Evolutionary conservation across 164 flowering plant species (phyloP).

Genomic region (Echeveria elegans): DNA sequence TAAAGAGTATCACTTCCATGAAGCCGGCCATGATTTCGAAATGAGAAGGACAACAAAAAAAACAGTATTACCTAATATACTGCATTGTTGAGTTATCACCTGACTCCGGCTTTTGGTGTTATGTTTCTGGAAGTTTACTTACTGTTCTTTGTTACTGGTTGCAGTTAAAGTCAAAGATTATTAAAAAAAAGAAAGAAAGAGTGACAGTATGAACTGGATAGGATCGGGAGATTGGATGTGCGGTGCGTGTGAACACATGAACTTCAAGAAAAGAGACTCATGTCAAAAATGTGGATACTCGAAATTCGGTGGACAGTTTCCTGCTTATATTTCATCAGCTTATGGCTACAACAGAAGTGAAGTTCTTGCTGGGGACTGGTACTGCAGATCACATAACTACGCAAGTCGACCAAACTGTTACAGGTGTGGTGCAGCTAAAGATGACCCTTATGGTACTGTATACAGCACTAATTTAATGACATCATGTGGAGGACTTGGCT

Average conservation of each 20-base stretch:
- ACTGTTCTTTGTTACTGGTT: not conserved
- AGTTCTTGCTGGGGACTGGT: slow-evolving; percentile 63
- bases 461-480: slow-evolving; percentile 15
- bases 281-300: slow-evolving; percentile 52
- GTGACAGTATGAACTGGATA: slow-evolving; percentile 34
- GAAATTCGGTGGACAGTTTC: slow-evolving; percentile 34
- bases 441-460: not conserved
- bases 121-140: not conserved
- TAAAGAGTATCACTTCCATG: too few species aligned
- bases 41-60: too few species aligned
- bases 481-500: slow-evolving; percentile 15
- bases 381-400: slow-evolving; percentile 60
- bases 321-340: slow-evolving; percentile 6
- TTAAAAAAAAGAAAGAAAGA: too few species aligned
- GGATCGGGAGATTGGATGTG: slow-evolving; percentile 61
- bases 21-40: too few species aligned
- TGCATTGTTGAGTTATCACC: not conserved
- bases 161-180: not conserved
- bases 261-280: slow-evolving; percentile 51
- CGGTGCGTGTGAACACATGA: slow-evolving; percentile 48
- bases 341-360: slow-evolving; percentile 25
- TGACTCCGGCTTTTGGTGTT: not conserved
- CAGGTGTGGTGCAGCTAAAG: slow-evolving; percentile 29
- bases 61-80: too few species aligned
- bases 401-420: slow-evolving; percentile 44